A percentile compares a stretch with the other conserved stretches of the same genome.
Evolutionary conservation across 345 rosid species (phyloP).

Genomic region (Gossypium turneri): DNA sequence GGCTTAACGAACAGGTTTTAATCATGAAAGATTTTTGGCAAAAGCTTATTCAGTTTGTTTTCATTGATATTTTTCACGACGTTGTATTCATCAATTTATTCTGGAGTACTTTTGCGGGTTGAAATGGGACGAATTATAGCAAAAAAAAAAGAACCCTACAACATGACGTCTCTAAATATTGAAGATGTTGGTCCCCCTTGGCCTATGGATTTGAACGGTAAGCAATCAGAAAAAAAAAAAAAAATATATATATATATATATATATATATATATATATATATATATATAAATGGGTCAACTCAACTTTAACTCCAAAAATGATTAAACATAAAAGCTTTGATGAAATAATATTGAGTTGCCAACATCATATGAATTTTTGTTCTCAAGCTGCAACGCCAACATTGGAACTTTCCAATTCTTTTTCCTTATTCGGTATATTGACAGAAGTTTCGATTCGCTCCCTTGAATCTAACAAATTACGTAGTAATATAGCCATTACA

Average conservation of each 20-base stretch:
- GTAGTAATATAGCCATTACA: background rate
- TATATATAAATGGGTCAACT: background rate
- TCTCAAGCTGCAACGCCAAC: background rate
- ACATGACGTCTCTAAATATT: background rate
- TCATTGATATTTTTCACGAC: background rate
- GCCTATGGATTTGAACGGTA: background rate
- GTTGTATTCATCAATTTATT: background rate
- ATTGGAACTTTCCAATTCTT: background rate
- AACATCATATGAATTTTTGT: background rate
- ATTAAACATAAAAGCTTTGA: background rate
- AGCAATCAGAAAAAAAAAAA: background rate
- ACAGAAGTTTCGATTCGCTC: background rate
- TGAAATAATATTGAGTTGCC: background rate
- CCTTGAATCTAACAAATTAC: background rate
- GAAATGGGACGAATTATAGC: background rate
- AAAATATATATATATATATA: no score
- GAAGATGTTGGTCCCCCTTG: background rate
- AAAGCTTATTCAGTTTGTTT: background rate
- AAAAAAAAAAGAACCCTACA: background rate
- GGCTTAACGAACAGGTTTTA: no score
- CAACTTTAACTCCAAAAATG: background rate
- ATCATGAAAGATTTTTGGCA: background rate
- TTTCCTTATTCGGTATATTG: background rate
- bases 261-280: no score
- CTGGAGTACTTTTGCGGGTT: background rate